These are phyloP conservation scores for Aspergillus sp. DNA, from an alignment of 2,329 filamentous ascomycete genomes.

Conservation along the genomic window DNA sequence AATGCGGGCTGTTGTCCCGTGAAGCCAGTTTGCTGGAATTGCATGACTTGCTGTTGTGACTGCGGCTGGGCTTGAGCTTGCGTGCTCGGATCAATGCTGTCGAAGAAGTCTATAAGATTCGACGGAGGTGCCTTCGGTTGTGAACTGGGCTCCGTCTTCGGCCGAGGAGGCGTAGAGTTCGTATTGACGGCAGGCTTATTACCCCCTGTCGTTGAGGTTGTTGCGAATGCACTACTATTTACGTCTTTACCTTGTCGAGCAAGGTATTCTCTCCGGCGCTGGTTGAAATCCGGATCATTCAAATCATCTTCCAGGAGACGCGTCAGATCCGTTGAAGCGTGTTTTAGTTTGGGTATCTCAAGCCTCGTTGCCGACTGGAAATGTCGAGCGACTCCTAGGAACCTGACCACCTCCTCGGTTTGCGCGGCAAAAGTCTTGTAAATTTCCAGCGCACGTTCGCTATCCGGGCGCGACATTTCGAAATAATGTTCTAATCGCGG, in stretches of 20 bases:
- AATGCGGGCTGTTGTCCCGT: constrained; percentile 24
- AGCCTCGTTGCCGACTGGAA: constrained; percentile 90
- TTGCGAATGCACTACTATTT: constrained; percentile 35
- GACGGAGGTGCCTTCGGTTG: constrained; percentile 48
- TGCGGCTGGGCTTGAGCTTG: constrained; percentile 59
- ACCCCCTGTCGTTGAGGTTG: constrained; percentile 14
- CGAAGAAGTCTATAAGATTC: constrained; percentile 92
- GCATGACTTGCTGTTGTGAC: constrained; percentile 37
- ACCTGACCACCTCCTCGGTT: constrained; percentile 90
- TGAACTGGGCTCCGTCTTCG: constrained; percentile 30
- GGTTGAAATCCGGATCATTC: constrained; percentile 90
- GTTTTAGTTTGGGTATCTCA: constrained; percentile 94
- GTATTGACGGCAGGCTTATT: constrained; percentile 29
- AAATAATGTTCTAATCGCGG: constrained; percentile 79
- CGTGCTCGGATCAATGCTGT: constrained; percentile 86
- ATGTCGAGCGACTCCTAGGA: constrained; percentile 80
- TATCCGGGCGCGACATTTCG: constrained; percentile 93
- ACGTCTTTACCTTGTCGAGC: constrained; percentile 73
- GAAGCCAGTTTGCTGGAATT: constrained; percentile 37
- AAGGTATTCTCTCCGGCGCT: constrained; percentile 87
- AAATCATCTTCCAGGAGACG: constrained; percentile 92
- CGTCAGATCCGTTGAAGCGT: constrained; percentile 88
- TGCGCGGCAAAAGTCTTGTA: constrained; percentile 91
- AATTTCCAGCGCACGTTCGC: constrained; percentile 84
- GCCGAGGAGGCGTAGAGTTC: constrained; percentile 22